A percentile compares a stretch with the other conserved stretches of the same genome.
These are phyloP conservation scores for Lepidium campestre DNA, from an alignment of 441 rosid genomes.

Conservation along the genomic window DNA sequence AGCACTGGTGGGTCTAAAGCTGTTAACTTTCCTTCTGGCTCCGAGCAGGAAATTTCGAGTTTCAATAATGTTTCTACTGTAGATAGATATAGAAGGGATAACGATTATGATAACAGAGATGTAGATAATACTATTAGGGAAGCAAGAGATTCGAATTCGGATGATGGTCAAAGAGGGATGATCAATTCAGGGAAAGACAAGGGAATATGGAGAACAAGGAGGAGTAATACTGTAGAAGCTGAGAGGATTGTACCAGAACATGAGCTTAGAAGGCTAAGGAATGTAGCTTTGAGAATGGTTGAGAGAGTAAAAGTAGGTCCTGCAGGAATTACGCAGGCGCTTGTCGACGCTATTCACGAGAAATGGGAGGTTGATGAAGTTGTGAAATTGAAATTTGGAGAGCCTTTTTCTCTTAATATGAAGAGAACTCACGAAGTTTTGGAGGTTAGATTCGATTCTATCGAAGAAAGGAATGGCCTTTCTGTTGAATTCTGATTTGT, in stretches of 20 bases:
- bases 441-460: constrained; percentile 52
- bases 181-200: constrained; percentile 15
- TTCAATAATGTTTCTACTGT: neutral
- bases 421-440: constrained; percentile 67
- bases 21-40: constrained; percentile 17
- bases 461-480: neutral
- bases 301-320: constrained; percentile 77
- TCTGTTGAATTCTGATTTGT: constrained; percentile 7
- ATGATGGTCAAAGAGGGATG: constrained; percentile 6
- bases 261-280: constrained; percentile 72
- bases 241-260: constrained; percentile 65
- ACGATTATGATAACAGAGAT: neutral
- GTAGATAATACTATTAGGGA: neutral
- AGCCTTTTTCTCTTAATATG: constrained; percentile 70
- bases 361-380: constrained; percentile 81
- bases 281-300: constrained; percentile 66
- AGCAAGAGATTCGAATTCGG: neutral
- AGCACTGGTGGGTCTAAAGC: constrained; percentile 41
- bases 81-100: constrained; percentile 12
- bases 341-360: constrained; percentile 65
- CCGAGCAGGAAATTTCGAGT: constrained; percentile 8
- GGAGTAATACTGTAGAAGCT: constrained; percentile 47
- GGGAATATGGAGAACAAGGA: constrained; percentile 30
- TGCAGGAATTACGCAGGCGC: constrained; percentile 64
- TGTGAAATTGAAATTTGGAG: constrained; percentile 74